Percentiles rank a stretch among this genome's conserved stretches.
These are phyloP conservation scores for Zopfochytrium polystomum DNA, from an alignment of 371 early-diverging fungal genomes.

Conservation along the genomic window DNA sequence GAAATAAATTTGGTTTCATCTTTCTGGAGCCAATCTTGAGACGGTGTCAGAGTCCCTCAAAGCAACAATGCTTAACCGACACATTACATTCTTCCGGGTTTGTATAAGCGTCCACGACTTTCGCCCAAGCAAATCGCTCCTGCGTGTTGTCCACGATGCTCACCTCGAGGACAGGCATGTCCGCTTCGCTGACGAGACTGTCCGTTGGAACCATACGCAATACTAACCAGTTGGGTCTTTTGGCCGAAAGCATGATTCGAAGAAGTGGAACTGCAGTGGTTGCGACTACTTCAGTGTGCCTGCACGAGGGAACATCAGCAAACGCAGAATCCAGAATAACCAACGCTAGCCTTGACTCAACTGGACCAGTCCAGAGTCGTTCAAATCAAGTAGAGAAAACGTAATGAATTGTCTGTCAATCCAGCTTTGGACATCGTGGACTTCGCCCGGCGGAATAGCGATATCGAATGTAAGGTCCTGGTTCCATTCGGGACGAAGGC, in stretches of 20 bases:
- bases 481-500: constrained; percentile 34
- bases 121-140: constrained; percentile 44
- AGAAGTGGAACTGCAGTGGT: constrained; percentile 31
- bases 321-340: constrained; percentile 3
- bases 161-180: constrained; percentile 30
- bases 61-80: no score
- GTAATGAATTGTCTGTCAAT: constrained; percentile 33
- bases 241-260: constrained; percentile 32
- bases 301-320: background rate
- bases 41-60: no score
- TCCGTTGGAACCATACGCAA: constrained; percentile 25
- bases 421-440: constrained; percentile 42
- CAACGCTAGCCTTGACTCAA: background rate
- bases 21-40: constrained; percentile 29
- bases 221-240: constrained; percentile 32
- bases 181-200: background rate
- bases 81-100: constrained; percentile 36
- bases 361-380: constrained; percentile 24
- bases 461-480: constrained; percentile 36
- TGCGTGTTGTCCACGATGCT: constrained; percentile 37
- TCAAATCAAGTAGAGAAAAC: constrained; percentile 35
- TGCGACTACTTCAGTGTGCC: constrained; percentile 34
- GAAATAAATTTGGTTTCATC: constrained; percentile 22
- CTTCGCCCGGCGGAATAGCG: constrained; percentile 39
- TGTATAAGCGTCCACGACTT: constrained; percentile 35